These are phyloP conservation scores for Suillus subalutaceus DNA, from an alignment of 768 basidiomycete species.

Conservation along the genomic window DNA sequence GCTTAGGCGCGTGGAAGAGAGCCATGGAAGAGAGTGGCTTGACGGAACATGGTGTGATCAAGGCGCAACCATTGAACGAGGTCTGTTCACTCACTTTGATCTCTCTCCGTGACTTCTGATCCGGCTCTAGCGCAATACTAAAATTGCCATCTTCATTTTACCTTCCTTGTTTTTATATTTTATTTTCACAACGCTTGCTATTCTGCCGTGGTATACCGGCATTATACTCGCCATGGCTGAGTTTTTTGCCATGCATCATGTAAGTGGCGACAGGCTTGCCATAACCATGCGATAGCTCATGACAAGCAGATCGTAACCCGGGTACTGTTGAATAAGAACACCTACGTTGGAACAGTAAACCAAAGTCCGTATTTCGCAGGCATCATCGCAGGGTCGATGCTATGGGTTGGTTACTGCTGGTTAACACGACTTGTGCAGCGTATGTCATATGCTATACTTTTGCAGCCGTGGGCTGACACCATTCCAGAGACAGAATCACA, in stretches of 20 bases:
- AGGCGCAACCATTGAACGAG: conserved; percentile 70
- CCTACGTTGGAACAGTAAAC: conserved; percentile 81
- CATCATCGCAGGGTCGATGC: conserved; percentile 81
- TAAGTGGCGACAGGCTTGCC: conserved; percentile 41
- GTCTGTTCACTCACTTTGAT: conserved; percentile 39
- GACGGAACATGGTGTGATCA: conserved; percentile 72
- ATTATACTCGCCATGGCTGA: conserved; percentile 81
- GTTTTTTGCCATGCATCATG: conserved; percentile 94
- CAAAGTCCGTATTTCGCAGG: conserved; percentile 92
- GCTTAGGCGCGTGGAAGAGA: conserved; percentile 85
- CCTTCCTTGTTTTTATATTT: conserved; percentile 81
- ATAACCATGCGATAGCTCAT: conserved; percentile 12
- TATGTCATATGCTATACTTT: conserved; percentile 35
- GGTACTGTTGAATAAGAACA: conserved; percentile 80
- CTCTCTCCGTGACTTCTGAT: conserved; percentile 11
- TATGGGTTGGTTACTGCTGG: conserved; percentile 90
- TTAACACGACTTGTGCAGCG: conserved; percentile 72
- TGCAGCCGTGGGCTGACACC: not conserved
- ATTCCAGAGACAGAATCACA: conserved; percentile 74
- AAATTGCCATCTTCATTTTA: conserved; percentile 73
- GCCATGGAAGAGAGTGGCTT: conserved; percentile 88
- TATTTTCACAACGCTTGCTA: conserved; percentile 81
- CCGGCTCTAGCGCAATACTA: conserved; percentile 69
- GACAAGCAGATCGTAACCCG: conserved; percentile 74
- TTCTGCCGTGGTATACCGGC: conserved; percentile 90